Base-by-base conservation (phyloP, 345 rosid genomes). In the Salix udensis region DNA sequence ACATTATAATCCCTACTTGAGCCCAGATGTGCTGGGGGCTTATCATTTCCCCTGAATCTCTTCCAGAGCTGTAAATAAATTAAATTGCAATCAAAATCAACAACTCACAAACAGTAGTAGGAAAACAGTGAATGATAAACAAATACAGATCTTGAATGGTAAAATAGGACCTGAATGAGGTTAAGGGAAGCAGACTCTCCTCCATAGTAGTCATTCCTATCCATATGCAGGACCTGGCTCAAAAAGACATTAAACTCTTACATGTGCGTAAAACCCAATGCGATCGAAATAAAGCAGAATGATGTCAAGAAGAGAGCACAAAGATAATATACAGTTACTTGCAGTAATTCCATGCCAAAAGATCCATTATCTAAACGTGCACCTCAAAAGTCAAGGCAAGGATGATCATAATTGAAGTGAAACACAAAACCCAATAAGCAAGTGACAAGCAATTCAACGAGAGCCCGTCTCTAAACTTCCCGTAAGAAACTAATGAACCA, bases 181-280 rank as follows among this genome's bases (percentile, higher is more conserved):
- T 94, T 96, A 58, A 96, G 97, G 1, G 98, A 96, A n/a, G 98
- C 87, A 72, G 98, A 91, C 84, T 96, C 99, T 75, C 97, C 99
- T 79, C 99, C 99, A 67, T 92, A 93, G 77, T 96, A 93, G 79
- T 93, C 99, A 83, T 93, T 93, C 79, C 96, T 89, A 81, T 96
- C 99, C 98, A 96, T 96, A 84, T 96, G 99, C 87, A 96, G 91
- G 42, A 94, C 98, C 99, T 96, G 84, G 60, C 26, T 64, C 50
- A 36, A 6, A 4, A 36, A 64, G 52, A 23, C 65, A 50, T n/a
- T 67, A n/a, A 7, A 26, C 12, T 50, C 55, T 26, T 30, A 50
- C 62, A 70, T 23, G 34, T 58, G 31, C 15, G n/a, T 12, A 53
- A 34, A 65, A 65, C 15, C n/a, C 68, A 74, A 48, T 28, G 50